Base-by-base conservation (phyloP, 2,329 filamentous ascomycete genomes). In the Apiospora phragmitis region DNA sequence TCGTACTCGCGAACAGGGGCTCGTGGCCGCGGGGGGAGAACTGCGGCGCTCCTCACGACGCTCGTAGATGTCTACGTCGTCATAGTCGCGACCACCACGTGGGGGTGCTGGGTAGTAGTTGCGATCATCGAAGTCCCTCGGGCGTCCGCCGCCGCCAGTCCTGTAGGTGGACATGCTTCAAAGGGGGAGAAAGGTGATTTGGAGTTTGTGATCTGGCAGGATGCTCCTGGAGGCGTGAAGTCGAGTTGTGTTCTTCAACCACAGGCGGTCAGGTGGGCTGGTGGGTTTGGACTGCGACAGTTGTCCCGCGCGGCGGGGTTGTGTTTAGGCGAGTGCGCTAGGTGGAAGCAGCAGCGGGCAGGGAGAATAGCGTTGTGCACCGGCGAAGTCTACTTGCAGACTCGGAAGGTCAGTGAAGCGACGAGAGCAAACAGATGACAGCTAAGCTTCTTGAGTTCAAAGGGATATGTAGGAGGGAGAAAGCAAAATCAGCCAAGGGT, bases 41-140 rank as follows among this genome's bases (percentile, higher is more conserved):
- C 73, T 72, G 68, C 75, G 74, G 26, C 73, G 69, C 47, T 71
- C 71, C 24, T 75, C n/a, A n/a, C n/a, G 73, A 69, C 75, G 75
- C 67, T 77, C 77, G 69, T 71, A 76, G 69, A 71, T 18, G 14
- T 77, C 76, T 45, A 75, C 70, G 55, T 78, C 76, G 68, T 79
- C 77, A 55, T 73, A 68, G 21, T 79, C 76, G 59, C 78, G 75
- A 68, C 71, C 71, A 38, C 77, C 74, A 69, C 75, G 71, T 70
- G 74, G 73, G 68, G 73, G 81, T 38, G 81, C 78, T 78, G 83
- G 75, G 74, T 83, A 84, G 71, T 83, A 84, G 71, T 87, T 85
- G 73, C 83, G 81, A 72, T 87, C 85, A 72, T 85, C 84, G 70
- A 85, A 82, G 11, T 85, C 84, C 74, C 74, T 78, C 69, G 75